A percentile compares a stretch with the other conserved stretches of the same genome.
Conservation (phyloP, 1,139 yeast genomes). For the Sugiyamaella neomexicana region DNA sequence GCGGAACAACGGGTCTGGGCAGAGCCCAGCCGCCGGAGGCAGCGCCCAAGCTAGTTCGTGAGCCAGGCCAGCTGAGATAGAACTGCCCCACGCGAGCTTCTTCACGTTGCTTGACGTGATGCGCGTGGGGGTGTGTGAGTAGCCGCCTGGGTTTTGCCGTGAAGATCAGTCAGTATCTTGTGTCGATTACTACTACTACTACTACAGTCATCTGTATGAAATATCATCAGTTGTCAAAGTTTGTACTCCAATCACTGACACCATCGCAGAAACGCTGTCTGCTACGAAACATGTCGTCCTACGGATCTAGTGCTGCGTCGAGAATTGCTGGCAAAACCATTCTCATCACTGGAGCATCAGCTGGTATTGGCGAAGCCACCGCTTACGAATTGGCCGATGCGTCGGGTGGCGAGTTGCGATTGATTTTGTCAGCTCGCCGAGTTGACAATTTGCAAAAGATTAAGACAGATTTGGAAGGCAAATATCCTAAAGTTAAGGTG, state of each 20-base stretch:
- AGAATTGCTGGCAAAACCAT: constrained; percentile 62
- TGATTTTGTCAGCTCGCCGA: constrained; percentile 72
- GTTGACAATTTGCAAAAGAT: constrained; percentile 48
- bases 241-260: constrained; percentile 5
- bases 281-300: constrained; percentile 45
- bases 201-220: too few species aligned
- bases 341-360: constrained; percentile 73
- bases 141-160: too few species aligned
- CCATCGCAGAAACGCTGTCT: background rate
- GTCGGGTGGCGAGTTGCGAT: constrained; percentile 62
- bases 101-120: too few species aligned
- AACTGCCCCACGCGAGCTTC: too few species aligned
- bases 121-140: background rate
- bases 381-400: constrained; percentile 72
- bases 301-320: constrained; percentile 57
- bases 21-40: too few species aligned
- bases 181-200: too few species aligned
- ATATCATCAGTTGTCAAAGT: background rate
- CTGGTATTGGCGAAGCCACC: constrained; percentile 78
- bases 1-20: too few species aligned
- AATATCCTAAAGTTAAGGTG: constrained; percentile 50
- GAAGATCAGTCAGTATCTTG: too few species aligned
- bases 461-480: constrained; percentile 46
- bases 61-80: too few species aligned
- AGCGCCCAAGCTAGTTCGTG: too few species aligned